Evolutionary conservation across 2,329 filamentous ascomycete genomes (phyloP).

Genomic region (Cladosporium colombiae): DNA sequence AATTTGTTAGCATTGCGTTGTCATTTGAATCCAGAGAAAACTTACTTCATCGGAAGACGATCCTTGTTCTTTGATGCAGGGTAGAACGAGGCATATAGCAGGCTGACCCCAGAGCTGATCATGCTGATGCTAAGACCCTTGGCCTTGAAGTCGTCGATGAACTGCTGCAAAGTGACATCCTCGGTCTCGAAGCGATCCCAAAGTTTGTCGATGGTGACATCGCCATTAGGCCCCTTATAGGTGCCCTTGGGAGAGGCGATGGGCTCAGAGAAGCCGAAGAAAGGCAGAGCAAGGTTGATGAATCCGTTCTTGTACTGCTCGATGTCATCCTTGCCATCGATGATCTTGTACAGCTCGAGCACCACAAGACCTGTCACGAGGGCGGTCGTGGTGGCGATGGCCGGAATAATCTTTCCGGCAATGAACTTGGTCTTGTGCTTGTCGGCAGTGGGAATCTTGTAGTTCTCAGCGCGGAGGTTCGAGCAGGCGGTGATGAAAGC

Average conservation of each 20-base stretch:
- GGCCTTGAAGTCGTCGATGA: slow-evolving; percentile 73
- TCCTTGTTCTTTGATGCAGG: slow-evolving; percentile 80
- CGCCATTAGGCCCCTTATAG: slow-evolving; percentile 76
- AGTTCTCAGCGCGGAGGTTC: slow-evolving; percentile 95
- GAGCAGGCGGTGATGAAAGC: slow-evolving; percentile 98
- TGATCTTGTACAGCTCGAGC: slow-evolving; percentile 91
- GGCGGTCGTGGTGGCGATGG: slow-evolving; percentile 95
- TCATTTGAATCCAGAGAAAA: slow-evolving; percentile 24
- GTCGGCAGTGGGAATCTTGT: slow-evolving; percentile 91
- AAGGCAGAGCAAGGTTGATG: slow-evolving; percentile 91
- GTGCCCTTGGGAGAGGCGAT: slow-evolving; percentile 91
- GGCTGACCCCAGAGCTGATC: slow-evolving; percentile 94
- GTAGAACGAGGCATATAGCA: slow-evolving; percentile 94
- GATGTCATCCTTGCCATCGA: slow-evolving; percentile 93
- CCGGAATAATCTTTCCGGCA: slow-evolving; percentile 98
- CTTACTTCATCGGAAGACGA: slow-evolving; percentile 69
- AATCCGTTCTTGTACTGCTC: slow-evolving; percentile 99
- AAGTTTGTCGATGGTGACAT: slow-evolving; percentile 86
- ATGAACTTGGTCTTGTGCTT: slow-evolving; percentile 99
- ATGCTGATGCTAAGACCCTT: slow-evolving; percentile 83
- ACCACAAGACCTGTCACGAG: slow-evolving; percentile 91
- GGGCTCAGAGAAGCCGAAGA: slow-evolving; percentile 98
- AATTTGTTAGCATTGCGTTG: slow-evolving; percentile 28
- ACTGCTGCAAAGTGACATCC: slow-evolving; percentile 80
- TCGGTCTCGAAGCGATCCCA: slow-evolving; percentile 96